These are phyloP conservation scores for Colletotrichum lupini DNA, from an alignment of 2,329 filamentous ascomycete genomes.

Conservation along the genomic window DNA sequence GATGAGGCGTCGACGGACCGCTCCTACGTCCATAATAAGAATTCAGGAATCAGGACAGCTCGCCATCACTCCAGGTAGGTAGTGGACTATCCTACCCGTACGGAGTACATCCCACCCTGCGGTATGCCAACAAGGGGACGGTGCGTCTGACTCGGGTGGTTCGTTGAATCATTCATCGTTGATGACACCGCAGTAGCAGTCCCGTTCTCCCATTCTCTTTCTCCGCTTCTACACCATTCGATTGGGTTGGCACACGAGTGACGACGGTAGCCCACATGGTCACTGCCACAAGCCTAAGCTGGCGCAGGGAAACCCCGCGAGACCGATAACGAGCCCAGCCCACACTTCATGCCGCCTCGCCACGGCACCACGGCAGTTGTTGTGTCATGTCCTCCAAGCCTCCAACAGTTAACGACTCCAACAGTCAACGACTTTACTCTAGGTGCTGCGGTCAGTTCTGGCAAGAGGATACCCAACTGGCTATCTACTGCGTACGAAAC, in stretches of 20 bases:
- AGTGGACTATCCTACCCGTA: not conserved
- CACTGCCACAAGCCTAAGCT: not conserved
- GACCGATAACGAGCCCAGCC: slow-evolving; percentile 24
- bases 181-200: not conserved
- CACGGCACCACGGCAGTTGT: not conserved
- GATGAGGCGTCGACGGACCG: not conserved
- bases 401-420: too few species aligned
- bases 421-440: too few species aligned
- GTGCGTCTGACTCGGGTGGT: slow-evolving; percentile 3
- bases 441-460: too few species aligned
- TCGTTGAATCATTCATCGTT: slow-evolving; percentile 9
- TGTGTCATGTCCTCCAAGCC: not conserved
- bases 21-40: not conserved
- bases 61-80: too few species aligned
- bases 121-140: not conserved
- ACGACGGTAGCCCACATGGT: not conserved
- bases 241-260: slow-evolving; percentile 11
- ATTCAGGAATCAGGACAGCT: not conserved
- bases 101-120: not conserved
- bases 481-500: too few species aligned
- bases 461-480: too few species aligned
- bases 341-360: not conserved
- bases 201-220: not conserved
- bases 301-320: slow-evolving; percentile 13
- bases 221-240: not conserved